Evolutionary conservation across 1,284 basidiomycete species (phyloP), one percentile per base, ranked within the genome.

Genomic region (Athelia psychrophila): DNA sequence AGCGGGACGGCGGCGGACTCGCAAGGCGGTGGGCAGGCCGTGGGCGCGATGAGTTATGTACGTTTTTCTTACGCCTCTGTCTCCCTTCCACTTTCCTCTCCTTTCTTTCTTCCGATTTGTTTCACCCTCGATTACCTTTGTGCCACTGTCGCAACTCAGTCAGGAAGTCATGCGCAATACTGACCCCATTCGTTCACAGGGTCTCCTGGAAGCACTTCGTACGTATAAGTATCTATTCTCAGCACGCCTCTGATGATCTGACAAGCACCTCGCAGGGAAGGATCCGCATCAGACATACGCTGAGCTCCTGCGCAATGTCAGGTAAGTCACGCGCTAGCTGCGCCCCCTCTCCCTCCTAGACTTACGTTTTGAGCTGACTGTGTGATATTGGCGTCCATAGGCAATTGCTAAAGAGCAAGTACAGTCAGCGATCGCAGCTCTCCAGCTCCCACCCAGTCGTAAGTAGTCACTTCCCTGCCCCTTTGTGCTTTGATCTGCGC

Each of bases 341-440:
- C n/a, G n/a, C n/a, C n/a, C n/a, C n/a, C n/a, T n/a, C n/a, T n/a
- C n/a, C n/a, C n/a, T n/a, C n/a, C n/a, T n/a, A n/a, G n/a, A n/a
- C n/a, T n/a, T n/a, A n/a, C n/a, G n/a, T n/a, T 42, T 9, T 42
- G n/a, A 8, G 38, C 16, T n/a, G 6, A 30, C 13, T 6, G 6
- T 30, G 27, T 5, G 27, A 30, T 13, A 5, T 13, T 42, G 9
- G 38, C 8, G 16, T 16, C n/a, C 6, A 42, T 22, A 79, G 78
- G 48, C 65, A 69, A 16, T 79, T 86, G 54, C 67, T 89, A 45
- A 70, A 75, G 50, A 75, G 76, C 44, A 78, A 83, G 62, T 95
- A 87, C 64, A 80, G 78, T 54, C 93, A 95, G 76, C 90, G 84
- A 64, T 91, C 93, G 1, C 93, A 89, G 65, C 64, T 91, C 6